Evolutionary conservation across 495 filamentous ascomycete genomes (phyloP), one percentile per base, ranked within the genome.

Genomic region (Pseudotulostoma volvatum): DNA sequence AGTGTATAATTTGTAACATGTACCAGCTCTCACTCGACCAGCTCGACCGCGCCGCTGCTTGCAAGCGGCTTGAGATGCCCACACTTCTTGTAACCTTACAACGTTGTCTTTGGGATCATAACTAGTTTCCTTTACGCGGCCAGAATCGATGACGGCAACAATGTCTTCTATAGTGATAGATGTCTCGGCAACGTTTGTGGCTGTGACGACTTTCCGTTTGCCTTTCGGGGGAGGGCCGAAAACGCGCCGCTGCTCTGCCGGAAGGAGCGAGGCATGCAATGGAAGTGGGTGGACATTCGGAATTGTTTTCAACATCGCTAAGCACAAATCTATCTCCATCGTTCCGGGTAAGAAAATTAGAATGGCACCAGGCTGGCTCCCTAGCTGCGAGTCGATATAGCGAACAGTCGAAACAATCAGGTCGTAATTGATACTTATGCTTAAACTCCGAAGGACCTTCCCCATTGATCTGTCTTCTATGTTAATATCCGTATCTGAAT

Each of bases 101-200:
- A 96, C 90, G 55, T 93, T 93, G 55, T 81, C 87, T 41, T 79
- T 76, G 0, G 86, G 76, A 54, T 95, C 87, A 47, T 87, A 97
- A 47, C 79, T 86, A 0, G 87, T 96, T 58, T 97, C 90, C 54
- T 96, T 96, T 15, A 97, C 88, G 20, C 82, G 75, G 13, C 90
- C 90, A 4, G 80, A 86, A 51, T 97, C 90, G 37, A 97, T 92
- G 36, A 97, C 92, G 16, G 86, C 90, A 9, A 96, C 87, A 23
- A 96, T 80, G 49, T 97, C 90, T 41, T 90, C 83, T 37, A 97
- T 97, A 0, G 90, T 97, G 50, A 97, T 96, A 7, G 90, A 96
- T 0, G 90, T 97, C 53, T 97, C 90, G 2, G 90, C 90, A 11
- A 97, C 88, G 46, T 97, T 97, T 11, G 90, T 97, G 1, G 90